Percentiles rank a stretch among this genome's conserved stretches.
phyloP scores from a whole-genome alignment of 306 rosid species.

The Quercus cerris region DNA sequence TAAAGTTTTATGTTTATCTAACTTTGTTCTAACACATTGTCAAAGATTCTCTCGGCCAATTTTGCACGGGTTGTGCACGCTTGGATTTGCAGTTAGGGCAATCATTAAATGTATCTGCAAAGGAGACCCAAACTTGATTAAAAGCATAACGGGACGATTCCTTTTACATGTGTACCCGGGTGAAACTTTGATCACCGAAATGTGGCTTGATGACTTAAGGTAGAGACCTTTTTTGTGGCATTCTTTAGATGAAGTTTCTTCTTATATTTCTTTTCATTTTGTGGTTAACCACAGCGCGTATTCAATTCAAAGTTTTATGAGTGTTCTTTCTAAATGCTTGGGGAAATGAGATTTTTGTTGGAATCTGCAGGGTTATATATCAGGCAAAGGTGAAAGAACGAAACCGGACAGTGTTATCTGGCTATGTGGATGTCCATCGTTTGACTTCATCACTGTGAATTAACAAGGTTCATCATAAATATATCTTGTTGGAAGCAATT shows the following conservation, averaged over 20 bases:
- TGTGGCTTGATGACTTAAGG: slow-evolving; percentile 91
- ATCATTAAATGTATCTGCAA: slow-evolving; percentile 72
- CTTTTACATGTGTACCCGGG: slow-evolving; percentile 92
- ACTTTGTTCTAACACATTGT: slow-evolving; percentile 16
- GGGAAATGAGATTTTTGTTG: slow-evolving; percentile 1
- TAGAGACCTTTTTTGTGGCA: slow-evolving; percentile 22
- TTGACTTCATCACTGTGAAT: slow-evolving; percentile 51
- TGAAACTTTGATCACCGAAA: slow-evolving; percentile 80
- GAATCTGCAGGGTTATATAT: slow-evolving; percentile 68
- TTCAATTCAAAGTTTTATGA: neutral
- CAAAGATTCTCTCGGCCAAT: slow-evolving; percentile 84
- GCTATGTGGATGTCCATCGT: slow-evolving; percentile 57
- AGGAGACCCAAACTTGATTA: slow-evolving; percentile 67
- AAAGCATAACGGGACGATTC: slow-evolving; percentile 72
- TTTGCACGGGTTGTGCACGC: slow-evolving; percentile 87
- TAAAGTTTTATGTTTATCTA: neutral
- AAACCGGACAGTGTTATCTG: slow-evolving; percentile 62
- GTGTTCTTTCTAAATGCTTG: neutral
- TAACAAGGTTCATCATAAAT: neutral
- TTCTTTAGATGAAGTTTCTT: slow-evolving; percentile 5
- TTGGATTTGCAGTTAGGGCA: slow-evolving; percentile 90
- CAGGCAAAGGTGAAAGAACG: slow-evolving; percentile 84
- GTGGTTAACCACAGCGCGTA: neutral
- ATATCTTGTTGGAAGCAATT: neutral
- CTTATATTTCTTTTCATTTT: neutral